Evolutionary conservation across 78 protist genomes (phyloP).

Genomic region (Guillardia theta): DNA sequence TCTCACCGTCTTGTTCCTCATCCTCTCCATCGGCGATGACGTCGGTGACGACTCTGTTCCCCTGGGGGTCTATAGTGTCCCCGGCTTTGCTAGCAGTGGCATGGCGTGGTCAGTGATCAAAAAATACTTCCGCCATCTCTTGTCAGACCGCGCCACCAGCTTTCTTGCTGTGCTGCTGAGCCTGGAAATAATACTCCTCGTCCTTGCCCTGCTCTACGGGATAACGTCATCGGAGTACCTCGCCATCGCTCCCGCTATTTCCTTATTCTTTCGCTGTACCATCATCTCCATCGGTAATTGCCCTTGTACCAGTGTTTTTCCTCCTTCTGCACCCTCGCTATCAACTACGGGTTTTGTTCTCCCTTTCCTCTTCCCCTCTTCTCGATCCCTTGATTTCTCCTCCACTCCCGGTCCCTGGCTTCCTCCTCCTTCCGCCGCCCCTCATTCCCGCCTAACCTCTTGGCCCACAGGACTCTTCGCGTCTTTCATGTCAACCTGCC

Average conservation of each 20-base stretch:
- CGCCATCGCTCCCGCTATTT: background rate
- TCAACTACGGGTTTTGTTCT: background rate
- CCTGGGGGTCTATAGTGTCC: conserved; percentile 2
- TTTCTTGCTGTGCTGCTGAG: background rate
- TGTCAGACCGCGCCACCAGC: background rate
- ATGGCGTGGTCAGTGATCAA: too few relatives aligned
- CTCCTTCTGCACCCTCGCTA: background rate
- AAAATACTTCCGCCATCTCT: background rate
- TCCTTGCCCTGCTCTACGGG: background rate
- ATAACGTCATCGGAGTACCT: background rate
- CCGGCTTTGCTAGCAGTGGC: background rate
- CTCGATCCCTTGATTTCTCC: background rate
- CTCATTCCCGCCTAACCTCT: background rate
- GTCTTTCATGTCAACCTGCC: too few relatives aligned
- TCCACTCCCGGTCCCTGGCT: background rate
- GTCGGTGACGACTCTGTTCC: conserved; percentile 2
- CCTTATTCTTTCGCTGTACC: background rate
- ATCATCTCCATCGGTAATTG: background rate
- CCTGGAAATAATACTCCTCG: background rate
- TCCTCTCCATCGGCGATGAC: conserved; percentile 15
- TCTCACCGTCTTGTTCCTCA: background rate
- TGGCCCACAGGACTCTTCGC: too few relatives aligned
- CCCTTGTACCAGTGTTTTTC: background rate
- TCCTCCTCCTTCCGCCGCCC: background rate
- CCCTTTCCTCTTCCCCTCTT: background rate